phyloP scores from a whole-genome alignment of 768 basidiomycete species.

The Lactifluus echinatus region DNA sequence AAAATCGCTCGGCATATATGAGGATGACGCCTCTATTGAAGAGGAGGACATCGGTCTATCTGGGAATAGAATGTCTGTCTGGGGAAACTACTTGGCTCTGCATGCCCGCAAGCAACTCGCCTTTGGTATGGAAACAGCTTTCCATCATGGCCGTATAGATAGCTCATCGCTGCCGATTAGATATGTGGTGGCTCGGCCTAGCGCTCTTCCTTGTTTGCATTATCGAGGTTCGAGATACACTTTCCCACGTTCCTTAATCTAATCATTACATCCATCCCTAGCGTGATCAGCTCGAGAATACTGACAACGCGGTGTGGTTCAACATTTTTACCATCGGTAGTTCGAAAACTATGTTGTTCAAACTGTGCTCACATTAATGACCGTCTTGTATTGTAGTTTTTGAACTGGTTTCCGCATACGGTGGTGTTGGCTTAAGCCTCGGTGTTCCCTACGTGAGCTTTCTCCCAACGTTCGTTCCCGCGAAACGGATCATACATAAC shows the following conservation, averaged over 20 bases:
- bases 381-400: slow-evolving; percentile 55
- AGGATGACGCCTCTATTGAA: slow-evolving; percentile 30
- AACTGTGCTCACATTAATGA: not conserved
- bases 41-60: slow-evolving; percentile 34
- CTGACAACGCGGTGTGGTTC: slow-evolving; percentile 57
- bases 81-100: slow-evolving; percentile 71
- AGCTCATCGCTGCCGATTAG: slow-evolving; percentile 33
- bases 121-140: slow-evolving; percentile 52
- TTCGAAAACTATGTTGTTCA: slow-evolving; percentile 25
- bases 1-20: slow-evolving; percentile 76
- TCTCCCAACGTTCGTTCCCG: not conserved
- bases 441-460: slow-evolving; percentile 69
- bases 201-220: slow-evolving; percentile 89
- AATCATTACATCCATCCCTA: slow-evolving; percentile 24
- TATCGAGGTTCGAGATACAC: slow-evolving; percentile 56
- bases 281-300: slow-evolving; percentile 51
- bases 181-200: slow-evolving; percentile 93
- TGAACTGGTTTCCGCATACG: slow-evolving; percentile 83
- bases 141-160: not conserved
- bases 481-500: slow-evolving; percentile 12
- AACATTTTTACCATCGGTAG: slow-evolving; percentile 72
- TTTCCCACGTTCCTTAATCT: not conserved
- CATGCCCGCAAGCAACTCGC: slow-evolving; percentile 85
- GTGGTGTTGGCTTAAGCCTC: slow-evolving; percentile 81
- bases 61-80: slow-evolving; percentile 48